Evolutionary conservation across 2,329 filamentous ascomycete species (phyloP).

Genomic region (Xylariaceae sp.): DNA sequence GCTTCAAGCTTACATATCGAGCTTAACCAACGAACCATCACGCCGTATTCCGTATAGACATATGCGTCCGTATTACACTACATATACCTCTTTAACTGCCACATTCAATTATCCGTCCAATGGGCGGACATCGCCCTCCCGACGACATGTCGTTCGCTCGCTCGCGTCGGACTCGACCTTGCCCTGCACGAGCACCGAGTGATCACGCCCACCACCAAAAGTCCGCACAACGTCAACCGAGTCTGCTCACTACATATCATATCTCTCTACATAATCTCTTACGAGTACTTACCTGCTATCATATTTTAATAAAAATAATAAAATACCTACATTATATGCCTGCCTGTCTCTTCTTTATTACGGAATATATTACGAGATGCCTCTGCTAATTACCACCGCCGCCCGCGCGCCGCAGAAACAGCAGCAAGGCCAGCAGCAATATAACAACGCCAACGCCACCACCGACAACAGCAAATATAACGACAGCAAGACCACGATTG

Average conservation of each 20-base stretch:
- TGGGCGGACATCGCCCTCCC: background rate
- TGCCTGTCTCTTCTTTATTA: too few species aligned
- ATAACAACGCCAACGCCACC: background rate
- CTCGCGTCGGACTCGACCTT: background rate
- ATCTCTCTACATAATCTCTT: too few species aligned
- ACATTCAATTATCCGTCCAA: background rate
- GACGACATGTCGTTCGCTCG: background rate
- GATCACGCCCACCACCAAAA: background rate
- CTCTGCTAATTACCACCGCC: background rate
- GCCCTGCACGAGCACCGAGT: background rate
- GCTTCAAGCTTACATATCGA: background rate
- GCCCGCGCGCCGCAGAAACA: background rate
- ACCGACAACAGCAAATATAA: background rate
- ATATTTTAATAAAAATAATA: background rate
- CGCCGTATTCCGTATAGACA: background rate
- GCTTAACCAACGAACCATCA: slow-evolving; percentile 8
- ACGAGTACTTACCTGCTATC: background rate
- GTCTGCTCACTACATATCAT: too few species aligned
- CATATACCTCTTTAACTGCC: background rate
- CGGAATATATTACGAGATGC: background rate
- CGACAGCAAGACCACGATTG: slow-evolving; percentile 4
- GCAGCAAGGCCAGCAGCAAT: background rate
- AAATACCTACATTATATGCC: background rate
- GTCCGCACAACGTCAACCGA: too few species aligned
- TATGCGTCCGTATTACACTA: background rate